Base-by-base conservation (phyloP, 805 yeast species). In the Naumovozyma dairenensis region DNA sequence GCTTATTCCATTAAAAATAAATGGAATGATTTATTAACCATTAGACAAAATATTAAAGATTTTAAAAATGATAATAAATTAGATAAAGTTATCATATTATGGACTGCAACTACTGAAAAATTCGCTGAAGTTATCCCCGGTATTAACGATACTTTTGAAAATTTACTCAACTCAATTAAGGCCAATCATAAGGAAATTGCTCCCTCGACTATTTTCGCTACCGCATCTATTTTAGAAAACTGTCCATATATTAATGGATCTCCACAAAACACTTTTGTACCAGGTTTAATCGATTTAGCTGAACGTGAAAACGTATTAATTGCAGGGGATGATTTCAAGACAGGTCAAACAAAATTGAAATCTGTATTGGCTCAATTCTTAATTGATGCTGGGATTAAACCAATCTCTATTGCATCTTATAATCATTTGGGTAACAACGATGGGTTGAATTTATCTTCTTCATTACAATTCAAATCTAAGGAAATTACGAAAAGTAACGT, bases 91-190 rank as follows among this genome's bases (percentile, higher is more conserved):
- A 75, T 87, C 54, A 82, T 89, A 30, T 69, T 87, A 53, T 87
- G 97, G 97, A 86, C 96, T 29, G 97, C 97, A 36, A 89, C 87
- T 66, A 87, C 97, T 36, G 97, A 87, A 66, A 77, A 96, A 57
- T 86, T 80, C 58, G 74, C 93, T 28, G 87, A 81, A 26, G 54
- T 89, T 28, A 62, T 77, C 28, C 65, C 68, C 4, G 92, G 93
- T 39, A 84, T 89, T 44, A 86, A 87, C 55, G 96, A 87, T 59
- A 82, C 89, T 18, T 77, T 85, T 33, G 94, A 81, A 25, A 81
- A 82, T 62, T 65, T 87, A 54, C 46, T 87, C 45, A 62, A 67
- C 32, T 57, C 95, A 14, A 76, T 87, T 59, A 85, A 84, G 63
- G 57, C 57, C 24, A 84, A 82, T 49, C 94, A 87, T 55, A 69